Conservation (phyloP, 768 basidiomycete genomes). For the Panellus pusillus region DNA sequence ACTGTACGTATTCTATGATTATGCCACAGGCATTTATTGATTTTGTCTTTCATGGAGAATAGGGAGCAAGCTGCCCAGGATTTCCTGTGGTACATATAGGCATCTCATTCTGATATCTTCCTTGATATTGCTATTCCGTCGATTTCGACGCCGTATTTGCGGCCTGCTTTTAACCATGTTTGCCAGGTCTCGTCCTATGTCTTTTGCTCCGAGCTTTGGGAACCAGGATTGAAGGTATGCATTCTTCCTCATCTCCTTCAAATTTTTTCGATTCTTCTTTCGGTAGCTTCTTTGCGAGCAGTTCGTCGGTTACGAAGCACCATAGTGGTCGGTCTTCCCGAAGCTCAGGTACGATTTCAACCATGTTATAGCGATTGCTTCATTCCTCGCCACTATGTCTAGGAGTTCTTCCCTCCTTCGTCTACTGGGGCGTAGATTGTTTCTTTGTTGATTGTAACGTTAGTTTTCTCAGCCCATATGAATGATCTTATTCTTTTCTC, state of each 20-base stretch:
- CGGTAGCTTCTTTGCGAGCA: not conserved
- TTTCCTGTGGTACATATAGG: not conserved
- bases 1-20: not conserved
- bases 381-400: constrained; percentile 7
- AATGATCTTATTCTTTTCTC: not conserved
- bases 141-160: not conserved
- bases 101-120: not conserved
- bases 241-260: not conserved
- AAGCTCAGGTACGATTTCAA: constrained; percentile 1
- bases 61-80: not conserved
- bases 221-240: not conserved
- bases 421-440: not conserved
- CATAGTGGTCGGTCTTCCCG: not conserved
- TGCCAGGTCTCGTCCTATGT: not conserved
- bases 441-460: not conserved
- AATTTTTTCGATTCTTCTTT: not conserved
- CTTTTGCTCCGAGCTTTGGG: not conserved
- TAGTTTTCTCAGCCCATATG: constrained; percentile 3
- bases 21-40: not conserved
- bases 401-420: constrained; percentile 6
- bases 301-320: not conserved
- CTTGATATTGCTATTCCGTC: not conserved
- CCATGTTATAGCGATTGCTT: constrained; percentile 17
- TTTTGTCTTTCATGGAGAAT: not conserved
- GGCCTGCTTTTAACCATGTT: not conserved